Conservation (phyloP, 2,329 filamentous ascomycete genomes). For the Colletotrichum cordylinicola region DNA sequence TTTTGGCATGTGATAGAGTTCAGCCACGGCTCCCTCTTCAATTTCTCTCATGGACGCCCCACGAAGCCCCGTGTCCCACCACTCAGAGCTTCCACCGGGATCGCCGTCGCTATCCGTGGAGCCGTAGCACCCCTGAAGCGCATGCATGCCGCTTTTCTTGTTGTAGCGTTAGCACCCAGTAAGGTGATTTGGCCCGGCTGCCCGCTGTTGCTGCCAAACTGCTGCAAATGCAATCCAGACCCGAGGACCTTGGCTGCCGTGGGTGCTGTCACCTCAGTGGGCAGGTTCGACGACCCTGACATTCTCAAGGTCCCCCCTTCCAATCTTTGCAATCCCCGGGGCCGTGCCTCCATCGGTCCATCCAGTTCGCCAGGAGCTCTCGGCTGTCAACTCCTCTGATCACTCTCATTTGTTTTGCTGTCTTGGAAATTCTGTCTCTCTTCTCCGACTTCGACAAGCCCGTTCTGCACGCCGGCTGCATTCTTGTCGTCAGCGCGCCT, state of each 20-base stretch:
- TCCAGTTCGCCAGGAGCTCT: neutral
- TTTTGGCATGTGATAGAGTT: constrained; percentile 23
- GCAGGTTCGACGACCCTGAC: constrained; percentile 14
- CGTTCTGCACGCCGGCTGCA: constrained; percentile 9
- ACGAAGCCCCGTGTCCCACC: constrained; percentile 5
- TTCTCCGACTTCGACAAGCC: neutral
- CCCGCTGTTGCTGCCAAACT: neutral
- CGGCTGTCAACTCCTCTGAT: neutral
- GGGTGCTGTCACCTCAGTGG: neutral
- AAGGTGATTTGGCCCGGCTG: constrained; percentile 6
- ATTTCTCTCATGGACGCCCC: constrained; percentile 14
- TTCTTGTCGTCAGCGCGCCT: constrained; percentile 19
- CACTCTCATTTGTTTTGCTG: constrained; percentile 8
- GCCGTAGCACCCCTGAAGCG: constrained; percentile 8
- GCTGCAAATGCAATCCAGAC: neutral
- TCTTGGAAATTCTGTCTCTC: neutral
- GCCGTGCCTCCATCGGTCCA: neutral
- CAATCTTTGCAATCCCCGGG: constrained; percentile 1
- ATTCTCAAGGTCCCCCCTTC: constrained; percentile 20
- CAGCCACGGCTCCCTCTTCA: constrained; percentile 20
- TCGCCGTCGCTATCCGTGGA: constrained; percentile 16
- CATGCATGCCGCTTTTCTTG: constrained; percentile 15
- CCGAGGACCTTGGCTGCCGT: neutral
- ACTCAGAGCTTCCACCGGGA: constrained; percentile 12
- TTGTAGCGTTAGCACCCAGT: neutral